These are phyloP conservation scores for Berberis thunbergii DNA, from an alignment of 164 flowering plant species.

Conservation along the genomic window DNA sequence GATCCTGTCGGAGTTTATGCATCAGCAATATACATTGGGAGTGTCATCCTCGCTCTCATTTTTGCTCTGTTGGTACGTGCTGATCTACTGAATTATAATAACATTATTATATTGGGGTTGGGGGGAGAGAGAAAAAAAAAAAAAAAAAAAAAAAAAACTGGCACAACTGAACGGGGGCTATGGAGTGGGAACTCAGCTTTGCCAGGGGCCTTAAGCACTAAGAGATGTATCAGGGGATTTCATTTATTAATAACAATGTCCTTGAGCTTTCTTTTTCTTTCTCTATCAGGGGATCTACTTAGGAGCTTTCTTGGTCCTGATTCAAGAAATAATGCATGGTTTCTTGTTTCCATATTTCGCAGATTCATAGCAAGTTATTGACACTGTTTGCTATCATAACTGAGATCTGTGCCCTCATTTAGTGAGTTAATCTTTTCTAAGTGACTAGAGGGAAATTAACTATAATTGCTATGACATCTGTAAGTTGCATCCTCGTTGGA, in stretches of 20 bases:
- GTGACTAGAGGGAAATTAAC: not conserved
- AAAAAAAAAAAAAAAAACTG: not conserved
- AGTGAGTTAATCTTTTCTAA: conserved; percentile 35
- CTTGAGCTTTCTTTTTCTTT: too few species aligned
- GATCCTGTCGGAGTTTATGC: conserved; percentile 68
- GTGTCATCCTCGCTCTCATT: conserved; percentile 62
- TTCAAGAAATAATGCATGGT: not conserved
- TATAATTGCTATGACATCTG: not conserved
- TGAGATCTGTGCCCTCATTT: conserved; percentile 85
- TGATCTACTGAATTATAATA: not conserved
- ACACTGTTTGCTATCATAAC: conserved; percentile 66
- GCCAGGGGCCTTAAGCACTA: too few species aligned
- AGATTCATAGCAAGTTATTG: conserved; percentile 82
- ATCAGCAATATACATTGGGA: conserved; percentile 61
- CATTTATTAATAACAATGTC: too few species aligned
- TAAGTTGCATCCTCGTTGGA: not conserved
- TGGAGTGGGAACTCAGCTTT: too few species aligned
- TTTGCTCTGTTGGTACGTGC: conserved; percentile 77
- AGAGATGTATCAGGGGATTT: too few species aligned
- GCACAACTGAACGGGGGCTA: too few species aligned
- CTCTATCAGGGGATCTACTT: not conserved
- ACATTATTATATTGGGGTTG: not conserved
- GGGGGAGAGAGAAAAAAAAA: not conserved
- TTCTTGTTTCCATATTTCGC: conserved; percentile 23
- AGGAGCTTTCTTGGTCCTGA: not conserved